These are phyloP conservation scores for Backusella liffmaniae DNA, from an alignment of 192 early-diverging fungal genomes.

Conservation along the genomic window DNA sequence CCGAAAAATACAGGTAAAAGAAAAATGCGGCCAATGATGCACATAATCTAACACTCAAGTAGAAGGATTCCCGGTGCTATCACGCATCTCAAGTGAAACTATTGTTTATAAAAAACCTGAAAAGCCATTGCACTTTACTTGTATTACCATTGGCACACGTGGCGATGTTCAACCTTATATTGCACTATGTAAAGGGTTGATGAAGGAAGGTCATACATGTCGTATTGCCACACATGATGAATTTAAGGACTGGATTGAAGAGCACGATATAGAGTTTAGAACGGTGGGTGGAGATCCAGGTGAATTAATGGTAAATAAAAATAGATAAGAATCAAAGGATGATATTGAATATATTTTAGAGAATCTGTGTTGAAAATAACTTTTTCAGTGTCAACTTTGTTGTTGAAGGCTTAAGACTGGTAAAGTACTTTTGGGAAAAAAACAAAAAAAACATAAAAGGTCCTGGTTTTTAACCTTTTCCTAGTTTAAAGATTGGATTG, in stretches of 20 bases:
- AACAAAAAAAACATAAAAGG: no score
- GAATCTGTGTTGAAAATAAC: constrained; percentile 67
- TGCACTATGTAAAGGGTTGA: constrained; percentile 65
- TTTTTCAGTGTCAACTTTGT: constrained; percentile 66
- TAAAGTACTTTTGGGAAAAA: constrained; percentile 16
- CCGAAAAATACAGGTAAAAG: neutral
- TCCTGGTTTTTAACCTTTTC: constrained; percentile 8
- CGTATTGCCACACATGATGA: constrained; percentile 69
- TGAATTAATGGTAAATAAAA: constrained; percentile 49
- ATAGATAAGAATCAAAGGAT: no score
- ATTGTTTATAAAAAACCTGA: constrained; percentile 35
- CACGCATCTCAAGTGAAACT: neutral
- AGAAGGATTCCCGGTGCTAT: constrained; percentile 3
- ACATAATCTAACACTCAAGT: neutral
- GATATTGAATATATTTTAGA: constrained; percentile 8
- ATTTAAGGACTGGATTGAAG: constrained; percentile 62
- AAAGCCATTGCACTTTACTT: constrained; percentile 59
- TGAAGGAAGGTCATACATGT: constrained; percentile 59
- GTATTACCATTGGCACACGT: constrained; percentile 69
- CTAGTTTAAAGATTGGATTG: constrained; percentile 64
- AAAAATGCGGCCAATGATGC: no score
- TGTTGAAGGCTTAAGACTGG: constrained; percentile 46
- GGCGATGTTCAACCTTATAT: constrained; percentile 78
- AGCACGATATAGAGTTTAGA: constrained; percentile 68
- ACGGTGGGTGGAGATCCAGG: constrained; percentile 62